These are phyloP conservation scores for Chaetomium olivaceum DNA, from an alignment of 2,329 filamentous ascomycete genomes.

Conservation along the genomic window DNA sequence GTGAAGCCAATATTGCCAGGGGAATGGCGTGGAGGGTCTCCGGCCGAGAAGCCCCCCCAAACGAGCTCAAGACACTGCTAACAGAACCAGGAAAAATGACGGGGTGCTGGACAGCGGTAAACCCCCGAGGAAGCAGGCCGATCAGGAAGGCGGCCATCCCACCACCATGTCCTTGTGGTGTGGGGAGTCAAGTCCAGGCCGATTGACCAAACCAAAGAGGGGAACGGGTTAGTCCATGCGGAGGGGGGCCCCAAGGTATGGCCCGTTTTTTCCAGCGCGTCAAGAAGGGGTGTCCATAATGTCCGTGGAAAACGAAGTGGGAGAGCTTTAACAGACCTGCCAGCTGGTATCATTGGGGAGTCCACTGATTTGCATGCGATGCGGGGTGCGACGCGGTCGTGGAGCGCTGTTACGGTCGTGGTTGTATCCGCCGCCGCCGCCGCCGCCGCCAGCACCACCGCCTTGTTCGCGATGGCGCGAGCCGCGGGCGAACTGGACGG, in stretches of 20 bases:
- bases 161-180: slow-evolving; percentile 14
- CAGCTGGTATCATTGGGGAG: slow-evolving; percentile 98
- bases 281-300: slow-evolving; percentile 31
- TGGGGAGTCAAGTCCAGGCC: slow-evolving; percentile 22
- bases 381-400: slow-evolving; percentile 88
- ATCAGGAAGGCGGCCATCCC: slow-evolving; percentile 19
- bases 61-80: slow-evolving; percentile 18
- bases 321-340: slow-evolving; percentile 83
- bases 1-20: slow-evolving; percentile 41
- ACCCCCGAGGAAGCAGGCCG: slow-evolving; percentile 16
- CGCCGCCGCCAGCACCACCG: slow-evolving; percentile 36
- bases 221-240: slow-evolving; percentile 14
- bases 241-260: slow-evolving; percentile 17
- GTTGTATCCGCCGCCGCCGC: slow-evolving; percentile 45
- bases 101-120: slow-evolving; percentile 6
- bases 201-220: slow-evolving; percentile 26
- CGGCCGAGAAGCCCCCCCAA: slow-evolving; percentile 23
- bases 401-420: slow-evolving; percentile 58
- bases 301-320: slow-evolving; percentile 57
- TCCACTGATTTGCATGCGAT: slow-evolving; percentile 96
- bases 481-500: slow-evolving; percentile 96
- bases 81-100: slow-evolving; percentile 27
- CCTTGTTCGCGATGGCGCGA: slow-evolving; percentile 56
- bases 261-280: slow-evolving; percentile 26
- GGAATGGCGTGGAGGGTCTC: slow-evolving; percentile 14